Base-by-base conservation (phyloP, 371 early-diverging fungal species). In the Mortierella sp. region DNA sequence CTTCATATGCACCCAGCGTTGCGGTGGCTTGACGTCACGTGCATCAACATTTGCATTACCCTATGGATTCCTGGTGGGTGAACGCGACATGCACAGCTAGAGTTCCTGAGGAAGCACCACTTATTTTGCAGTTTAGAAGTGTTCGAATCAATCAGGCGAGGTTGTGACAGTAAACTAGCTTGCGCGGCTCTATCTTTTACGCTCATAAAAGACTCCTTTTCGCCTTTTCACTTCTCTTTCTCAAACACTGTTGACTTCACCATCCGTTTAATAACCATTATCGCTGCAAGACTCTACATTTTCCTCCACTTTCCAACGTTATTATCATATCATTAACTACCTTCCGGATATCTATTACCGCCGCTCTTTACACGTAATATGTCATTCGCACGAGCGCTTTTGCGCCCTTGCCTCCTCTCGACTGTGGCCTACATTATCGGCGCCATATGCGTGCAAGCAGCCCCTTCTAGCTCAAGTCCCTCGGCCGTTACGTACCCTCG, bases 11-110 rank as follows among this genome's bases (percentile, higher is more conserved):
- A 43, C n/a, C 22, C n/a, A 12, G 37, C n/a, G n/a, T 20, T 55
- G 9, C 67, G 5, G 67, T 66, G 67, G 67, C 67, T 66, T 66
- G 47, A 39, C 26, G 11, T 66, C 58, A 58, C 67, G 59, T 60
- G 60, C 14, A 40, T 3, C 35, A 20, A 37, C 45, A 55, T 20
- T 18, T 22, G 5, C 52, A n/a, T 22, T 52, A 20, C 24, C 1
- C 8, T 52, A 14, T 5, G 9, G 16, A 24, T 24, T n/a, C 22
- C 52, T 11, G 12, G 16, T 16, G 18, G 43, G 16, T 16, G 3
- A 16, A 16, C 18, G 45, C 18, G 12, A 45, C 11, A 16, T 52
- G 24, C 22, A 52, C 10, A 24, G 52, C 52, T 6, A 5, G 10
- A 22, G 5, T n/a, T 10, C 20, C 52, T 52, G 52, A 52, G 47